These are phyloP conservation scores for Debaryomyces fabryi DNA, from an alignment of 1,139 yeast species.

Conservation along the genomic window DNA sequence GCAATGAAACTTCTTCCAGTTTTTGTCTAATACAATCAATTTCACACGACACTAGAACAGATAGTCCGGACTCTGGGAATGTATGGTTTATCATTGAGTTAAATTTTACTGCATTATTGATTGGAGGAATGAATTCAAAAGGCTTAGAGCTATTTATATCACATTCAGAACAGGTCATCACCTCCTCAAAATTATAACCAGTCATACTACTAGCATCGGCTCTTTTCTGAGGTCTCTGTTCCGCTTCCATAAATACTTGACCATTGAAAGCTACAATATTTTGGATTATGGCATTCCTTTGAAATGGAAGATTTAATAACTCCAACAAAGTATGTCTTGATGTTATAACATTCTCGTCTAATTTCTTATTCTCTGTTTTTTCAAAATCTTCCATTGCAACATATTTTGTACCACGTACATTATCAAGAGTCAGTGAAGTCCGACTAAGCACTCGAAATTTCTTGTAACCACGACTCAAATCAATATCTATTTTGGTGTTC, in stretches of 20 bases:
- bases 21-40: constrained; percentile 12
- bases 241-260: constrained; percentile 13
- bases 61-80: constrained; percentile 7
- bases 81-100: constrained; percentile 13
- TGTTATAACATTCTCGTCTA: constrained; percentile 9
- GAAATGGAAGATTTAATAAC: constrained; percentile 8
- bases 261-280: constrained; percentile 12
- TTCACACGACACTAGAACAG: constrained; percentile 14
- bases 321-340: constrained; percentile 14
- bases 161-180: constrained; percentile 5
- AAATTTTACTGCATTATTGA: constrained; percentile 12
- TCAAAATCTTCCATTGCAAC: constrained; percentile 11
- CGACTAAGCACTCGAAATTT: constrained; percentile 8
- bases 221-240: background rate
- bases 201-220: constrained; percentile 11
- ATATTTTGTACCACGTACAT: constrained; percentile 13
- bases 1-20: background rate
- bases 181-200: constrained; percentile 14
- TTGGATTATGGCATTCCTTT: constrained; percentile 1
- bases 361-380: constrained; percentile 4
- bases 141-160: background rate
- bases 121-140: constrained; percentile 9
- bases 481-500: constrained; percentile 7
- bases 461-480: constrained; percentile 10
- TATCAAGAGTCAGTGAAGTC: constrained; percentile 5